phyloP scores from a whole-genome alignment of 495 filamentous ascomycete species.

The Daldinia vernicosa region DNA sequence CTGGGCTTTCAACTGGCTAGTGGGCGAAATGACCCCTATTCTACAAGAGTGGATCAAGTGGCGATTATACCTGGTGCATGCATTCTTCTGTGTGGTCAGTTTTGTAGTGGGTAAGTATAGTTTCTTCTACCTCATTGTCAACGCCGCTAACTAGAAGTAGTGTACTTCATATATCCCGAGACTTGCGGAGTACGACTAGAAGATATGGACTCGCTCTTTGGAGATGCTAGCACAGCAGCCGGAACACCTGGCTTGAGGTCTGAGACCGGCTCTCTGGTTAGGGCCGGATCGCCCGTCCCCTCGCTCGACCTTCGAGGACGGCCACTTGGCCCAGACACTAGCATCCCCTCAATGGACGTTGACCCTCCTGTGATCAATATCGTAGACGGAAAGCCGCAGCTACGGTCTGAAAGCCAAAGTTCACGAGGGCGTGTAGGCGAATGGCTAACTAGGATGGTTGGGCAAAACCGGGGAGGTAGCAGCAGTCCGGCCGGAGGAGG shows the following conservation, averaged over 20 bases:
- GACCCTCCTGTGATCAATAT: slow-evolving; percentile 51
- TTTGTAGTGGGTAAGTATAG: slow-evolving; percentile 88
- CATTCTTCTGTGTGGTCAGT: slow-evolving; percentile 95
- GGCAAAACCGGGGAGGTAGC: slow-evolving; percentile 44
- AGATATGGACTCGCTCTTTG: slow-evolving; percentile 93
- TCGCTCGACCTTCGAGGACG: slow-evolving; percentile 73
- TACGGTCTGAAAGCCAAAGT: slow-evolving; percentile 39
- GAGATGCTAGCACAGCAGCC: slow-evolving; percentile 80
- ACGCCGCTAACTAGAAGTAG: slow-evolving; percentile 57
- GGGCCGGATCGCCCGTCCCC: slow-evolving; percentile 76
- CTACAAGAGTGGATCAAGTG: slow-evolving; percentile 90
- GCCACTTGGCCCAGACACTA: slow-evolving; percentile 45
- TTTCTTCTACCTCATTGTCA: not conserved
- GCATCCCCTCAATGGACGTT: slow-evolving; percentile 52
- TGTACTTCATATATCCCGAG: slow-evolving; percentile 97
- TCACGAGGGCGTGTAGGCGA: slow-evolving; percentile 55
- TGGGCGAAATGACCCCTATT: slow-evolving; percentile 92
- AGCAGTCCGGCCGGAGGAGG: slow-evolving; percentile 46
- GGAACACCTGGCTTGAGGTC: slow-evolving; percentile 59
- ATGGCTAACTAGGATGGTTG: slow-evolving; percentile 59
- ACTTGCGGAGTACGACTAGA: slow-evolving; percentile 94
- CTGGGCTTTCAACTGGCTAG: slow-evolving; percentile 98
- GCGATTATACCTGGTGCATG: slow-evolving; percentile 93
- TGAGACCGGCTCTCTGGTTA: slow-evolving; percentile 79
- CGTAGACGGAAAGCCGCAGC: slow-evolving; percentile 41